A percentile compares a stretch with the other conserved stretches of the same genome.
phyloP scores from a whole-genome alignment of 768 basidiomycete genomes.

The Sarcodon sp. region DNA sequence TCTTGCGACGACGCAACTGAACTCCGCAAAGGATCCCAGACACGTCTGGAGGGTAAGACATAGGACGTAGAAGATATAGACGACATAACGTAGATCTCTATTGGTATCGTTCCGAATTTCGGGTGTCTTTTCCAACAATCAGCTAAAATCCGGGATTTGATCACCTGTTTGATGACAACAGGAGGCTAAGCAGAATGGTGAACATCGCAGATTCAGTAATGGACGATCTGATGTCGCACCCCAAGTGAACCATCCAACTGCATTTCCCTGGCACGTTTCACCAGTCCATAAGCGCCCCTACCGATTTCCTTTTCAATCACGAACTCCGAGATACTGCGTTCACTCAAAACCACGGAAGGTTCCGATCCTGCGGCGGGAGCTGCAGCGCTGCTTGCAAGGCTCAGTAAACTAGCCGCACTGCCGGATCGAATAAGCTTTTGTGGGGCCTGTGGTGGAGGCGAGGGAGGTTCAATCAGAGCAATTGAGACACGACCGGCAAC shows the following conservation, averaged over 20 bases:
- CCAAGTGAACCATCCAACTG: conserved; percentile 66
- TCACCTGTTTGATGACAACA: conserved; percentile 93
- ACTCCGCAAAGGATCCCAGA: conserved; percentile 71
- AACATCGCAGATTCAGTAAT: conserved; percentile 6
- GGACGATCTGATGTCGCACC: conserved; percentile 33
- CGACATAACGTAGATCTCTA: conserved; percentile 94
- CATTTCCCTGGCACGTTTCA: conserved; percentile 80
- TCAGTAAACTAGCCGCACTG: conserved; percentile 53
- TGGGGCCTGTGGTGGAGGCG: conserved; percentile 45
- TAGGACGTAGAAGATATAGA: conserved; percentile 75
- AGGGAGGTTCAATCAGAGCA: conserved; percentile 62
- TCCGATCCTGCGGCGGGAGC: conserved; percentile 43
- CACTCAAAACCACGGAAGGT: conserved; percentile 32
- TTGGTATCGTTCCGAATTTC: conserved; percentile 89
- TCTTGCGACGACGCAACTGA: conserved; percentile 1
- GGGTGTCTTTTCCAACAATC: conserved; percentile 99
- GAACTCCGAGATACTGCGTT: conserved; percentile 74
- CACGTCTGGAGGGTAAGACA: conserved; percentile 61
- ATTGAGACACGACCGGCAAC: conserved; percentile 75
- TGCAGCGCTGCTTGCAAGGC: conserved; percentile 43
- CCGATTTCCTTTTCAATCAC: conserved; percentile 83
- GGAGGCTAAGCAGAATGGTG: conserved; percentile 43
- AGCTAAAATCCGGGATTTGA: conserved; percentile 95
- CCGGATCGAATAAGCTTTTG: conserved; percentile 51
- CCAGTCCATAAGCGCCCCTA: conserved; percentile 89